phyloP scores from a whole-genome alignment of 2,329 filamentous ascomycete genomes.

The Stagonosporopsis cucurbitacearum region DNA sequence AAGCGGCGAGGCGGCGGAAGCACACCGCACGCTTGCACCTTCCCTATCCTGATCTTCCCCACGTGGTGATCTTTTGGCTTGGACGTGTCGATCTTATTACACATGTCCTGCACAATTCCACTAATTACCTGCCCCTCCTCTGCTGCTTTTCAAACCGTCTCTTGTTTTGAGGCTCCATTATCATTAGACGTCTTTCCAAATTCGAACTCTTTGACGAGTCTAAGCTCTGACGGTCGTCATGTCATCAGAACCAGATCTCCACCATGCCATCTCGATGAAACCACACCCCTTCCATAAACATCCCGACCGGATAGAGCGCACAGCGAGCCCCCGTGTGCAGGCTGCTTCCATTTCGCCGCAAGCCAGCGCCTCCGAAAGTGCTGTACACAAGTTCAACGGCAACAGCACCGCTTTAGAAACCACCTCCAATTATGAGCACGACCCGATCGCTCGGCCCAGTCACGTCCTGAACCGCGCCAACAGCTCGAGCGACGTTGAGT shows the following conservation, averaged over 20 bases:
- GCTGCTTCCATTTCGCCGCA: conserved; percentile 26
- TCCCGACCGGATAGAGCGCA: conserved; percentile 38
- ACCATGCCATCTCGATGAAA: conserved; percentile 57
- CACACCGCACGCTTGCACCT: conserved; percentile 5
- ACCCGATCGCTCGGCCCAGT: conserved; percentile 45
- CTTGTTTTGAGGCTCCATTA: background rate
- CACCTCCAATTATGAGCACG: conserved; percentile 34
- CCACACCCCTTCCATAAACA: conserved; percentile 52
- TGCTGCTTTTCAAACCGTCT: background rate
- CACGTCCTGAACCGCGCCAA: conserved; percentile 39
- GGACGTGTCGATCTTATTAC: conserved; percentile 15
- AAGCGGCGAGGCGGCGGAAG: conserved; percentile 9
- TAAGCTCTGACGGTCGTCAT: conserved; percentile 24
- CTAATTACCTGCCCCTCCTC: background rate
- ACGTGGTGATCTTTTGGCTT: conserved; percentile 20
- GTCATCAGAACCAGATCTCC: conserved; percentile 54
- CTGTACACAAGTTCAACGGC: conserved; percentile 35
- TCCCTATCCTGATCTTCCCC: conserved; percentile 20
- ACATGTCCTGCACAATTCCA: background rate
- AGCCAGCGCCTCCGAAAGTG: conserved; percentile 20
- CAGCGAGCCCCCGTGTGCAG: conserved; percentile 39
- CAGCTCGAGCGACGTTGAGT: conserved; percentile 48
- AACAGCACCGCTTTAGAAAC: conserved; percentile 52
- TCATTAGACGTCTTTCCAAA: background rate
- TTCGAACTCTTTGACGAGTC: background rate